Evolutionary conservation across 2,329 filamentous ascomycete species (phyloP), one percentile per base, ranked within the genome.

Genomic region (Fusarium xyrophilum): DNA sequence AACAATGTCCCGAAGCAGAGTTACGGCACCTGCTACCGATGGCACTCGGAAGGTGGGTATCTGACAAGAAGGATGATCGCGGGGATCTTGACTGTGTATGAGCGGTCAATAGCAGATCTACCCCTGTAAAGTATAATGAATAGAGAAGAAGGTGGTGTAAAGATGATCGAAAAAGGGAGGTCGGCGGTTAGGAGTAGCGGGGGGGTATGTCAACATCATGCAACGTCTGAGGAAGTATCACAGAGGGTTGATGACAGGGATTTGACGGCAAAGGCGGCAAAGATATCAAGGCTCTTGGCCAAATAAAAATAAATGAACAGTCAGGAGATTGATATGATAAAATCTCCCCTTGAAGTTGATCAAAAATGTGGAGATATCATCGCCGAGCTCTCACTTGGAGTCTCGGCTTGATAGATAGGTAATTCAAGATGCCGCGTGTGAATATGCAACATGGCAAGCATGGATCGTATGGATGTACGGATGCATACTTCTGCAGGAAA

Each of bases 21-120:
- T 66, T 68, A 63, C 62, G 63, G 68, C 68, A 68, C 68, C 69
- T 74, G 71, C 71, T 55, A 54, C 67, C 58, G 56, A 43, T 56
- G 58, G 51, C 42, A 53, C 57, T 58, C 50, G 40, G 65, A 65
- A 53, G 56, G 66, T 69, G 57, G 55, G 52, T 67, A 60, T 62
- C 30, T 53, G 54, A 48, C 39, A 70, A 67, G 63, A 42, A 60
- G 52, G 58, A 42, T 63, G 52, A 56, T 69, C 55, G 58, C 47
- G 63, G 66, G 58, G 70, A 71, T 70, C 65, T 66, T 71, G 59
- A 35, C 61, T 55, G 58, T 46, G 51, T 63, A 55, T 48, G 53
- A 67, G 61, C 54, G 59, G 61, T 73, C 58, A 71, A 69, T 62
- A 46, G 56, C 54, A 63, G 30, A 54, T 48, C 28, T 33, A 65